phyloP scores from a whole-genome alignment of 106 monocot species.

The Agapanthus africanus region DNA sequence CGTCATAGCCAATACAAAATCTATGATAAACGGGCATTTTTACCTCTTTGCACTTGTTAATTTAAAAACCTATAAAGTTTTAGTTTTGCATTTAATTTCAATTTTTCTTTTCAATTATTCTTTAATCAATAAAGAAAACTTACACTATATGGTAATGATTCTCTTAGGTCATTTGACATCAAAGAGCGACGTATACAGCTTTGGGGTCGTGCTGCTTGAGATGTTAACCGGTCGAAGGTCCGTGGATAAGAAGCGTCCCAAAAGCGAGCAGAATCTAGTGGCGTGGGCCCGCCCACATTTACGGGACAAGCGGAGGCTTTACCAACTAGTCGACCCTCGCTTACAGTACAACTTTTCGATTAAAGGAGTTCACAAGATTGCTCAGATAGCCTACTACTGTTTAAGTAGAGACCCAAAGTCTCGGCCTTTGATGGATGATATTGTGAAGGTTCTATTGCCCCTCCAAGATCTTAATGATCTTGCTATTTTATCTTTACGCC shows the following conservation, averaged over 20 bases:
- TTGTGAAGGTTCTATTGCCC: slow-evolving; percentile 54
- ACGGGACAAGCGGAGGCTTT: slow-evolving; percentile 49
- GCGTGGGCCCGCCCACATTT: slow-evolving; percentile 65
- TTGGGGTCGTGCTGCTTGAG: slow-evolving; percentile 87
- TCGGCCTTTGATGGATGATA: slow-evolving; percentile 77
- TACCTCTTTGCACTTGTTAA: too few species aligned
- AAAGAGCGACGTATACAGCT: slow-evolving; percentile 86
- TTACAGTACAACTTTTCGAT: slow-evolving; percentile 75
- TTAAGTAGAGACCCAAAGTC: slow-evolving; percentile 57
- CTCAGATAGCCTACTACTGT: slow-evolving; percentile 66
- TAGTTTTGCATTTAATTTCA: too few species aligned
- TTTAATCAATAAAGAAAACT: too few species aligned
- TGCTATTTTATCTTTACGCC: slow-evolving; percentile 32
- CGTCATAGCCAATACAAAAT: too few species aligned
- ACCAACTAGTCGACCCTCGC: slow-evolving; percentile 70
- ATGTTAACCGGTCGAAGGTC: slow-evolving; percentile 78
- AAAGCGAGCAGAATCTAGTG: slow-evolving; percentile 67
- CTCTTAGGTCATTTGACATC: slow-evolving; percentile 74
- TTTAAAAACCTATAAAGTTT: too few species aligned
- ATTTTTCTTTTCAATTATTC: too few species aligned
- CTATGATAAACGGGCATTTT: too few species aligned
- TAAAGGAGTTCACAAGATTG: slow-evolving; percentile 76
- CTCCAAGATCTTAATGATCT: slow-evolving; percentile 73
- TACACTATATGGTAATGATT: too few species aligned
- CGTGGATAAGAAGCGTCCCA: slow-evolving; percentile 74